These are phyloP conservation scores for Tricholoma sp. DNA, from an alignment of 768 basidiomycete genomes.

Conservation along the genomic window DNA sequence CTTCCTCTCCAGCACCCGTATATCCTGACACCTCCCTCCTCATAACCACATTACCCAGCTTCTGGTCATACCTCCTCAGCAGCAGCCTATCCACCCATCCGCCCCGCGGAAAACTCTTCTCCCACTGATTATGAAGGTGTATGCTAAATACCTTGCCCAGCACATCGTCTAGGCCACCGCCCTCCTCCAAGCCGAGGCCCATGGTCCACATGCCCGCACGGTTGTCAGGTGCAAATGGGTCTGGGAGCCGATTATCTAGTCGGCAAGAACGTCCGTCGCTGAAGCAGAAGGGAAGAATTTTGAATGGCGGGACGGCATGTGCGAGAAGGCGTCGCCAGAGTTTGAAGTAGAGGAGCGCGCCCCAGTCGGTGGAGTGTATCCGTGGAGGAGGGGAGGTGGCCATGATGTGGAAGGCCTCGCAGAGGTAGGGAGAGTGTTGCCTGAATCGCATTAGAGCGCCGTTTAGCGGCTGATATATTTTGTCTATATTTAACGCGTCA, in stretches of 20 bases:
- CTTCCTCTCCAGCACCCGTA: background rate
- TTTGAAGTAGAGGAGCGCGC: constrained; percentile 84
- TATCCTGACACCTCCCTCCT: background rate
- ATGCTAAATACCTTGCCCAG: constrained; percentile 77
- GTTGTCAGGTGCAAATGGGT: constrained; percentile 70
- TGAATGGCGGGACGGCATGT: constrained; percentile 74
- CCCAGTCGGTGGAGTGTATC: constrained; percentile 88
- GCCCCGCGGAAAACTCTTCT: constrained; percentile 71
- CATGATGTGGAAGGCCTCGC: constrained; percentile 95
- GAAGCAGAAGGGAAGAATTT: constrained; percentile 93
- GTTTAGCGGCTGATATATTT: constrained; percentile 62
- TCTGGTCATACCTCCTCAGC: constrained; percentile 54
- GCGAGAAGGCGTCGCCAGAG: constrained; percentile 83
- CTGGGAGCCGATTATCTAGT: constrained; percentile 89
- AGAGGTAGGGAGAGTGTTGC: constrained; percentile 89
- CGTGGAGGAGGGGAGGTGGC: constrained; percentile 65
- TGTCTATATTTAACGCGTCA: constrained; percentile 23
- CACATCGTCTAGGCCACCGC: constrained; percentile 56
- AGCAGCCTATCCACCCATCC: constrained; percentile 89
- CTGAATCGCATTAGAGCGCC: constrained; percentile 95
- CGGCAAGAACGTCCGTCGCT: constrained; percentile 87
- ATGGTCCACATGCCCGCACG: constrained; percentile 61
- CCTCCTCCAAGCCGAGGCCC: constrained; percentile 55
- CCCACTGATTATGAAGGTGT: constrained; percentile 96
- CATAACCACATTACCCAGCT: constrained; percentile 15